Base-by-base conservation (phyloP, 2,329 filamentous ascomycete genomes). In the Akanthomyces lecanii region DNA sequence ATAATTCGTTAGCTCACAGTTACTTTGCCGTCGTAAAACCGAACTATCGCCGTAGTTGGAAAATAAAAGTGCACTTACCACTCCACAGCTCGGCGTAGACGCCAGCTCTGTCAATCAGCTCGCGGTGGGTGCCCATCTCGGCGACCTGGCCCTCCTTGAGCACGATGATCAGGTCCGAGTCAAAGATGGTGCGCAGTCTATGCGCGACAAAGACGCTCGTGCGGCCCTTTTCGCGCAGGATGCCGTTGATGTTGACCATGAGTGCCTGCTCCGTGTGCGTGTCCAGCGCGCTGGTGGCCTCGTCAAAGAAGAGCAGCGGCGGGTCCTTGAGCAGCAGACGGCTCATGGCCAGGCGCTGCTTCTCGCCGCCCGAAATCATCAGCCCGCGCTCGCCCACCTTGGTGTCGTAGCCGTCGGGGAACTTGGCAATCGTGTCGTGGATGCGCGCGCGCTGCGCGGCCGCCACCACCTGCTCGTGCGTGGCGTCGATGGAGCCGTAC, bases 191-290 rank as follows among this genome's bases (percentile, higher is more conserved):
- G 59, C 94, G 85, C 64, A 99, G 78, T 21, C 95, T 85, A 75
- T 98, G 95, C 7, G 95, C 95, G 5, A 99, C 90, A 72, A 98
- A 98, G 1, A 99, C 91, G 68, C 92, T 97, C 0, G 95, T 98
- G 63, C 93, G 85, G 3, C 81, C 81, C 78, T 96, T 97, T 71
- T 97, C 93, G 68, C 89, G 89, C 61, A 98, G 79, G 60, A 98
- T 95, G 67, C 89, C 89, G 75, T 97, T 97, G 74, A 98, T 97
- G 72, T 97, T 96, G 65, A 88, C 83, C 79, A 98, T 87, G 56
- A 98, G 81, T 1, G 90, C 89, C 76, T 96, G 91, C 77, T 97
- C 94, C 0, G 94, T 97, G 71, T 97, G 91, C 0, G 94, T 97
- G 73, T 97, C 93, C 40, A 97, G 80, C 1, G 94, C 93, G 54